Base-by-base conservation (phyloP, 2,329 filamentous ascomycete species). In the Stagonosporopsis cucurbitacearum region DNA sequence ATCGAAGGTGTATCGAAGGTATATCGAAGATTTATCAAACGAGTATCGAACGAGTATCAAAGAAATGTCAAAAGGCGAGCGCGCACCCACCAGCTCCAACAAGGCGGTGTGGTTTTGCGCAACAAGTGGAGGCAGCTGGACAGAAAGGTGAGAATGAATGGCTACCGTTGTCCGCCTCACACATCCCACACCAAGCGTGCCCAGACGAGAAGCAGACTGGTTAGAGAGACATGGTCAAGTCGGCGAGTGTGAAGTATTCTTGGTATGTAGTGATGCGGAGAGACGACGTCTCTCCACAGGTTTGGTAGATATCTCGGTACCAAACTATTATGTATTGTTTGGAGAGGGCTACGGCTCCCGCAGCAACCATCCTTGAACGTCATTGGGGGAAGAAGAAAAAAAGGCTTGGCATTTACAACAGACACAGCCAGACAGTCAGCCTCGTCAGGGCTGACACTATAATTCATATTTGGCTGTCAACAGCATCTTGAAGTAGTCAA, bases 1-100 rank as follows among this genome's bases (percentile, higher is more conserved):
- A n/a, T n/a, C n/a, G n/a, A n/a, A n/a, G n/a, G 60, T 8, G 67
- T 57, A 52, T 64, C 69, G 6, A 71, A 52, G 15, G 66, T 62
- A n/a, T n/a, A n/a, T n/a, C n/a, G n/a, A n/a, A n/a, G n/a, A n/a
- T n/a, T n/a, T n/a, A n/a, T n/a, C n/a, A n/a, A n/a, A n/a, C n/a
- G n/a, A n/a, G n/a, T n/a, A n/a, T n/a, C n/a, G n/a, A n/a, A n/a
- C n/a, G n/a, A n/a, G n/a, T n/a, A n/a, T n/a, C n/a, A n/a, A n/a
- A n/a, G n/a, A n/a, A n/a, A n/a, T n/a, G n/a, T n/a, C n/a, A n/a
- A n/a, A n/a, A n/a, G n/a, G n/a, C n/a, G n/a, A n/a, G n/a, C n/a
- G n/a, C n/a, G n/a, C n/a, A n/a, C n/a, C n/a, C n/a, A n/a, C n/a
- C n/a, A n/a, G n/a, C n/a, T 50, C 4, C 4, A 32, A 32, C 3